A percentile compares a stretch with the other conserved stretches of the same genome.
phyloP scores from a whole-genome alignment of 1,139 yeast genomes.

The Hanseniaspora uvarum region DNA sequence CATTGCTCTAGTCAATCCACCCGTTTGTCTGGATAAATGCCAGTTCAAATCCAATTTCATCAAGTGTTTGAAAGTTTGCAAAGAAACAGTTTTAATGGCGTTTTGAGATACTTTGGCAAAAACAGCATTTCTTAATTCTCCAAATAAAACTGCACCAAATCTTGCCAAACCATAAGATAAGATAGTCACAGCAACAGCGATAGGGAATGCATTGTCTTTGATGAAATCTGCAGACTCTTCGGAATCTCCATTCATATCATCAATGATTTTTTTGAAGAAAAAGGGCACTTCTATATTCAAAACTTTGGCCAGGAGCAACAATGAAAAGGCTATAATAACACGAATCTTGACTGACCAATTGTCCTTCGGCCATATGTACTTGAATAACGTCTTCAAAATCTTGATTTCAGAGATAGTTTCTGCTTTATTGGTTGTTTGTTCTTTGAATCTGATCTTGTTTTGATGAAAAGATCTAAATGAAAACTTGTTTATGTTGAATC shows the following conservation, averaged over 20 bases:
- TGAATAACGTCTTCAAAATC: slow-evolving; percentile 51
- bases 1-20: slow-evolving; percentile 90
- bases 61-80: slow-evolving; percentile 74
- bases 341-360: slow-evolving; percentile 61
- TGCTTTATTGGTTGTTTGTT: neutral
- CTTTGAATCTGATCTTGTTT: neutral
- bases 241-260: slow-evolving; percentile 91
- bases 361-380: slow-evolving; percentile 84
- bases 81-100: slow-evolving; percentile 84
- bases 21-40: slow-evolving; percentile 86
- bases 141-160: slow-evolving; percentile 87
- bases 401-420: slow-evolving; percentile 43
- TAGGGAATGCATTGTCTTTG: slow-evolving; percentile 40
- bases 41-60: slow-evolving; percentile 78
- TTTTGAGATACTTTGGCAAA: slow-evolving; percentile 93
- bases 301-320: slow-evolving; percentile 69
- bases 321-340: slow-evolving; percentile 61
- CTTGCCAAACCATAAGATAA: slow-evolving; percentile 89
- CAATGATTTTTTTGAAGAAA: slow-evolving; percentile 79
- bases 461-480: neutral
- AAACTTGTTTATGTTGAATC: neutral
- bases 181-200: slow-evolving; percentile 59
- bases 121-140: slow-evolving; percentile 87
- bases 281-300: slow-evolving; percentile 94
- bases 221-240: slow-evolving; percentile 42